A percentile compares a stretch with the other conserved stretches of the same genome.
These are phyloP conservation scores for Lipomyces chichibuensis DNA, from an alignment of 805 yeast genomes.

Conservation along the genomic window DNA sequence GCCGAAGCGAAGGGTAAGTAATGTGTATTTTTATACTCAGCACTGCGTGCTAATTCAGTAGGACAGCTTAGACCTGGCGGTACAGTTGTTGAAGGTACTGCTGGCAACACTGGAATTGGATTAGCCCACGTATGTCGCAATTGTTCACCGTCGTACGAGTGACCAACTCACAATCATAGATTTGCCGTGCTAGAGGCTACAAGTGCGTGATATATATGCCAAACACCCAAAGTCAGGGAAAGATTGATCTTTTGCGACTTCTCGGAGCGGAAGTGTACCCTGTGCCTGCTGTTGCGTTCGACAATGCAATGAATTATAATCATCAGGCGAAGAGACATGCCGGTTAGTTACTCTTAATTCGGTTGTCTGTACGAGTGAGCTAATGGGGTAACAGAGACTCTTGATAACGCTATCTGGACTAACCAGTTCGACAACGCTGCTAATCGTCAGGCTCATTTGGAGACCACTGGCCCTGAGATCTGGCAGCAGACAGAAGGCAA, in stretches of 20 bases:
- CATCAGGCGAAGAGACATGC: constrained; percentile 88
- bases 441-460: constrained; percentile 84
- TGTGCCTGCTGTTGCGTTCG: constrained; percentile 83
- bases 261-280: constrained; percentile 88
- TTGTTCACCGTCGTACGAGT: neutral
- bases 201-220: constrained; percentile 89
- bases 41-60: neutral
- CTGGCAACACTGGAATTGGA: constrained; percentile 96
- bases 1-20: constrained; percentile 65
- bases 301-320: constrained; percentile 82
- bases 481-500: constrained; percentile 81
- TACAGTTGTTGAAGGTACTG: constrained; percentile 90
- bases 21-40: neutral
- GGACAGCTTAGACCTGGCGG: constrained; percentile 70
- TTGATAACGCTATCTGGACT: constrained; percentile 87
- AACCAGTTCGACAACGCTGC: constrained; percentile 89
- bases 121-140: constrained; percentile 57
- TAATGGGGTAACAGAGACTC: constrained; percentile 46
- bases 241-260: constrained; percentile 70
- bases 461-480: constrained; percentile 90
- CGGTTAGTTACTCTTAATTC: neutral
- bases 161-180: constrained; percentile 42
- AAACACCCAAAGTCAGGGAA: constrained; percentile 79
- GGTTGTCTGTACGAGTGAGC: neutral
- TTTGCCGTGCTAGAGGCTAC: constrained; percentile 79